Conservation (phyloP, 768 basidiomycete species). For the Phaeolepiota aurea region DNA sequence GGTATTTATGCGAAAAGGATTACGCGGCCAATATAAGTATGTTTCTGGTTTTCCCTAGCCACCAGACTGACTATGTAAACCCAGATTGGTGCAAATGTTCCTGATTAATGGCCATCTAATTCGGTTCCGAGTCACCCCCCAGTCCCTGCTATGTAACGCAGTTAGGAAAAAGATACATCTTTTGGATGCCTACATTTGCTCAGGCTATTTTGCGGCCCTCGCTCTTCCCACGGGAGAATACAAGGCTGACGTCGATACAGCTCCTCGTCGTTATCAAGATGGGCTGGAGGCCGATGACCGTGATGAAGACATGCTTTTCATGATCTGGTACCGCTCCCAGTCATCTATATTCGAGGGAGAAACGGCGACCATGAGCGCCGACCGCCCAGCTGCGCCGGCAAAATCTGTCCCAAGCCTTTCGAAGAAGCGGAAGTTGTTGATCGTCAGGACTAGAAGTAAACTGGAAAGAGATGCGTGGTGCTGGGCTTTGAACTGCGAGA, state of each 20-base stretch:
- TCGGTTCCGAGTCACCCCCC: constrained; percentile 57
- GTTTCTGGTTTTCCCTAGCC: no score
- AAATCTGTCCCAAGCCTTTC: constrained; percentile 40
- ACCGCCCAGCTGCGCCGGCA: constrained; percentile 16
- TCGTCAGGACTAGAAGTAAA: constrained; percentile 72
- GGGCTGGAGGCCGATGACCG: constrained; percentile 83
- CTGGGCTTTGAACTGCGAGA: constrained; percentile 86
- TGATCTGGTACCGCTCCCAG: constrained; percentile 60
- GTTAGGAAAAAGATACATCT: constrained; percentile 50
- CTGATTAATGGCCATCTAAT: constrained; percentile 71
- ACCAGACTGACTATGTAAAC: constrained; percentile 5
- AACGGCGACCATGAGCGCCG: constrained; percentile 17
- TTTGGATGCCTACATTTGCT: constrained; percentile 73
- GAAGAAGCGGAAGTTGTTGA: constrained; percentile 48
- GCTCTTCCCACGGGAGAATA: constrained; percentile 60
- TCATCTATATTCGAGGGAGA: constrained; percentile 14
- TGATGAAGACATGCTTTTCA: constrained; percentile 83
- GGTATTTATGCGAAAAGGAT: constrained; percentile 61
- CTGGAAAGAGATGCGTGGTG: constrained; percentile 93
- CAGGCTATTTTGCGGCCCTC: constrained; percentile 75
- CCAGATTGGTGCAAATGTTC: constrained; percentile 63
- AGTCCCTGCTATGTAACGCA: constrained; percentile 47
- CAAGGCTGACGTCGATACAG: constrained; percentile 36
- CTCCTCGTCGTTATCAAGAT: constrained; percentile 78
- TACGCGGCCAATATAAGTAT: constrained; percentile 73